Conservation (phyloP, 305 asterid species). For the Fraxinus sp. region DNA sequence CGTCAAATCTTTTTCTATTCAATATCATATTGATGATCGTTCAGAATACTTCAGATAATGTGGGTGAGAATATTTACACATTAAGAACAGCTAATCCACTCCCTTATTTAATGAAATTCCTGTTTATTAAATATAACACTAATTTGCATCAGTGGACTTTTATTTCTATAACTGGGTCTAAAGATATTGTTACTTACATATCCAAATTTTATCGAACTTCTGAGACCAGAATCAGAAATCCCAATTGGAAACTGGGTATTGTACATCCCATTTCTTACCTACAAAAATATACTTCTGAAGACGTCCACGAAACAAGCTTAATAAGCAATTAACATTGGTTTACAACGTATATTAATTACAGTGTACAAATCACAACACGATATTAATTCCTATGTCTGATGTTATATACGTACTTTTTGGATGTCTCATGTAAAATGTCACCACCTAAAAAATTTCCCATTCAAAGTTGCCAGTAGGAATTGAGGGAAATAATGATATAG, state of each 20-base stretch:
- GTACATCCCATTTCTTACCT: slow-evolving; percentile 1
- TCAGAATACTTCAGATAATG: neutral
- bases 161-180: neutral
- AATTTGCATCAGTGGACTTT: neutral
- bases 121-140: neutral
- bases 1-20: neutral
- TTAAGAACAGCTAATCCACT: neutral
- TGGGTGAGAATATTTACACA: neutral
- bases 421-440: neutral
- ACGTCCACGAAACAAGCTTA: neutral
- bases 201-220: neutral
- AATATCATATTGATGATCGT: neutral
- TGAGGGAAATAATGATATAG: neutral
- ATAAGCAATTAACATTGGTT: neutral
- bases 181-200: neutral
- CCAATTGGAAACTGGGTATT: neutral
- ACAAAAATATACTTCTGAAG: neutral
- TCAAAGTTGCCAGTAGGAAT: neutral
- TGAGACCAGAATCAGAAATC: neutral
- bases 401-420: neutral
- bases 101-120: neutral
- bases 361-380: neutral
- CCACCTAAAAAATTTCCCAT: neutral
- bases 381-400: neutral
- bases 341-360: neutral